A percentile compares a stretch with the other conserved stretches of the same genome.
phyloP scores from a whole-genome alignment of 352 stramenopile species.

The Globisporangium abappressorium region DNA sequence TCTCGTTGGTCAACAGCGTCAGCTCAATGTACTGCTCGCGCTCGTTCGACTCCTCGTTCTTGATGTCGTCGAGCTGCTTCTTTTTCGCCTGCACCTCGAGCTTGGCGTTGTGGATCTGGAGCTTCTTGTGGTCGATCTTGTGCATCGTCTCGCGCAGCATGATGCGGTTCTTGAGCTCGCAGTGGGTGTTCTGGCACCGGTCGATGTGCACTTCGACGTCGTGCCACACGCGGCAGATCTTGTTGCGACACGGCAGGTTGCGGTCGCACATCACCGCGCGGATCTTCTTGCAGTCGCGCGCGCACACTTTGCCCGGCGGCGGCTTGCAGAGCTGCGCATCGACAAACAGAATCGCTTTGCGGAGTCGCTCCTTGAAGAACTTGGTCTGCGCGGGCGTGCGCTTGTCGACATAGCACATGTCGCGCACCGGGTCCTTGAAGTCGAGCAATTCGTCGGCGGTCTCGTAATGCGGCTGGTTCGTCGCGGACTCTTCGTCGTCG shows the following conservation, averaged over 20 bases:
- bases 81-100: conserved; percentile 39
- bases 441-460: conserved; percentile 48
- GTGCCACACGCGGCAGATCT: conserved; percentile 68
- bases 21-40: conserved; percentile 34
- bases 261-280: conserved; percentile 64
- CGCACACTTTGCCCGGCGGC: conserved; percentile 41
- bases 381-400: conserved; percentile 46
- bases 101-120: conserved; percentile 36
- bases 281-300: conserved; percentile 56
- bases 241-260: conserved; percentile 62
- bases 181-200: conserved; percentile 59
- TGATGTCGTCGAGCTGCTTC: conserved; percentile 31
- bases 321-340: conserved; percentile 62
- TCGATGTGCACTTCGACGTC: conserved; percentile 70
- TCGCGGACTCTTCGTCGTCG: conserved; percentile 20
- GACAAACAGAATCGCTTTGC: conserved; percentile 66
- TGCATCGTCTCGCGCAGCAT: conserved; percentile 73
- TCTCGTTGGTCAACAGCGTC: conserved; percentile 48
- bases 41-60: conserved; percentile 21
- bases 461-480: conserved; percentile 37
- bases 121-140: conserved; percentile 65
- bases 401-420: conserved; percentile 61
- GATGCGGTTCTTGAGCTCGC: conserved; percentile 70
- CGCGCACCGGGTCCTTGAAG: conserved; percentile 66
- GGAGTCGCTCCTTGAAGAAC: conserved; percentile 70